These are phyloP conservation scores for Amanita phalloides DNA, from an alignment of 768 basidiomycete genomes.

Conservation along the genomic window DNA sequence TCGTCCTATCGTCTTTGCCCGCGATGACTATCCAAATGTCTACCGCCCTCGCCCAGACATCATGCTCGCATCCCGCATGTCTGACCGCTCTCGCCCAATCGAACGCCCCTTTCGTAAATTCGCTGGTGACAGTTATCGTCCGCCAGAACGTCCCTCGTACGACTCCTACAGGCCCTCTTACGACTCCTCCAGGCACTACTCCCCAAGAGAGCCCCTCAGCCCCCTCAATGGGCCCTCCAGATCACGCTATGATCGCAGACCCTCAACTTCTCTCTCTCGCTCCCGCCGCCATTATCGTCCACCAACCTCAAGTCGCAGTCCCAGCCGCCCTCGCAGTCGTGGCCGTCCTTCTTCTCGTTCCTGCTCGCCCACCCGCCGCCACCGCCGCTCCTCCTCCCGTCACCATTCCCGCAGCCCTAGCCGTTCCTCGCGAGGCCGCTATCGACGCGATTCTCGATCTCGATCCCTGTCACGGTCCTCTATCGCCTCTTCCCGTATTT, in stretches of 20 bases:
- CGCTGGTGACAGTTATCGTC: constrained; percentile 42
- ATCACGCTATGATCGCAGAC: constrained; percentile 11
- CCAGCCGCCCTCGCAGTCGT: not conserved
- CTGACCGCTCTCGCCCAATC: not conserved
- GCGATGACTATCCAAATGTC: constrained; percentile 23
- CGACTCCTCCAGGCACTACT: constrained; percentile 20
- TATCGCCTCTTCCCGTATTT: constrained; percentile 40
- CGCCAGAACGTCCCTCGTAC: constrained; percentile 22
- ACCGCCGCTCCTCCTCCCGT: no score
- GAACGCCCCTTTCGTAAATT: constrained; percentile 1
- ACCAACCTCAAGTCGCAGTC: not conserved
- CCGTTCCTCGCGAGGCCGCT: constrained; percentile 13
- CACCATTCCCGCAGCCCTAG: not conserved
- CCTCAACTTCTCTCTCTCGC: constrained; percentile 14
- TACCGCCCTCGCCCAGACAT: constrained; percentile 24
- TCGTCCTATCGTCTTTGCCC: constrained; percentile 12
- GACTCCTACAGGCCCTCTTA: constrained; percentile 47
- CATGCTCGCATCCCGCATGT: constrained; percentile 3
- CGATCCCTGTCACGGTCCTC: constrained; percentile 47
- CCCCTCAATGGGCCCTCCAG: not conserved
- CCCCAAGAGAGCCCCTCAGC: constrained; percentile 13
- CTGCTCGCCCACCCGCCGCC: no score
- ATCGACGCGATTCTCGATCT: constrained; percentile 23
- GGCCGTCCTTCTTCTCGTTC: not conserved
- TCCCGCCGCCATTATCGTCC: constrained; percentile 7